These are phyloP conservation scores for Gonapodya sp. DNA, from an alignment of 192 early-diverging fungal genomes.

Conservation along the genomic window DNA sequence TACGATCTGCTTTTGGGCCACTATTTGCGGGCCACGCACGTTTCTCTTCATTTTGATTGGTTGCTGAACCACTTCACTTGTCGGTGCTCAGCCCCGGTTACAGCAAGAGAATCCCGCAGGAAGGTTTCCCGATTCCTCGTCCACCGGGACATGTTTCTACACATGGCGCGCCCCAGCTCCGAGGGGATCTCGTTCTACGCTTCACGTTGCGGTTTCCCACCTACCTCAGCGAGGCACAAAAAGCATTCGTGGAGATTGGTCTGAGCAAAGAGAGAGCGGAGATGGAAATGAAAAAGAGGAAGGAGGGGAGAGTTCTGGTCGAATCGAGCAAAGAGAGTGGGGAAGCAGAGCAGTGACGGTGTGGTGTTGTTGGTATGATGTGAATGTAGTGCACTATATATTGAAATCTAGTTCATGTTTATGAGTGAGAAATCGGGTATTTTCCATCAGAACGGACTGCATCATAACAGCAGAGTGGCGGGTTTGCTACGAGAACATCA, in stretches of 20 bases:
- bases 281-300: neutral
- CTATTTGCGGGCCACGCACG: too few species aligned
- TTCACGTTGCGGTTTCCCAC: neutral
- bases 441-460: too few species aligned
- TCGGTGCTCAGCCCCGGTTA: neutral
- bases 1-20: too few species aligned
- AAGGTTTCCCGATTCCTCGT: neutral
- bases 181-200: neutral
- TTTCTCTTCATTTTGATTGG: too few species aligned
- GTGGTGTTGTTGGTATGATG: too few species aligned
- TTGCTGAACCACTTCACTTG: too few species aligned
- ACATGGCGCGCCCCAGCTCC: neutral
- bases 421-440: too few species aligned
- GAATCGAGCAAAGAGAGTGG: neutral
- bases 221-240: neutral
- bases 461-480: too few species aligned
- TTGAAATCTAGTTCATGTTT: too few species aligned
- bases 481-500: too few species aligned
- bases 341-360: neutral
- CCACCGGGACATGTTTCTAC: neutral
- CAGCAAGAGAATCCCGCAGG: neutral
- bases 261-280: neutral
- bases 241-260: neutral
- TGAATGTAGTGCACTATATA: too few species aligned
- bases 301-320: neutral